A percentile compares a stretch with the other conserved stretches of the same genome.
Evolutionary conservation across 1,139 yeast genomes (phyloP).

Genomic region (Yamadazyma diddensiae): DNA sequence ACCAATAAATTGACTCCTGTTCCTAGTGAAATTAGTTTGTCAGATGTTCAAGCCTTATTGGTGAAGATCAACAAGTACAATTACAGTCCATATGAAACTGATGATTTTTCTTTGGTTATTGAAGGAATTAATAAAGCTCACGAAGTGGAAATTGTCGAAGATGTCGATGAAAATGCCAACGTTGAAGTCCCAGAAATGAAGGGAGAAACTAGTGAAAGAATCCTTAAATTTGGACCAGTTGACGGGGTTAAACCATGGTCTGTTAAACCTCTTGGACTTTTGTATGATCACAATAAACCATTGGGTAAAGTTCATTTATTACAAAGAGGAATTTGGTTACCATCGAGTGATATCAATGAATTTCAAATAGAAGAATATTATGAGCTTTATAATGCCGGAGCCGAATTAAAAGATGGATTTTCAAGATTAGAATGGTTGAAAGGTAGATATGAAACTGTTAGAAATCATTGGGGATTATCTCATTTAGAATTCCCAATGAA

Average conservation of each 20-base stretch:
- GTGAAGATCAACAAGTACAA: conserved; percentile 56
- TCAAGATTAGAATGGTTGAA: conserved; percentile 75
- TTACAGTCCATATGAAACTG: conserved; percentile 61
- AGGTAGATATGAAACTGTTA: conserved; percentile 41
- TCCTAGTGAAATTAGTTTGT: conserved; percentile 62
- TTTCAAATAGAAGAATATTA: conserved; percentile 76
- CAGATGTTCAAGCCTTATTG: conserved; percentile 60
- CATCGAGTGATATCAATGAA: conserved; percentile 38
- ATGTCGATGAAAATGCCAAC: conserved; percentile 13
- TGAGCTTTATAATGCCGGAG: conserved; percentile 75
- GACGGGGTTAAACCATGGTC: conserved; percentile 44
- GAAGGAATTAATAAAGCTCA: conserved; percentile 48
- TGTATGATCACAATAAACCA: conserved; percentile 69
- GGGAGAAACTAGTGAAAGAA: conserved; percentile 34
- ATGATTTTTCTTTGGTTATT: conserved; percentile 47
- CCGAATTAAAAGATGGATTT: conserved; percentile 64
- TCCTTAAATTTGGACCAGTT: conserved; percentile 58
- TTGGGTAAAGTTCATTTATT: conserved; percentile 57
- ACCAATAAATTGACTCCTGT: conserved; percentile 52
- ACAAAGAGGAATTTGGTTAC: conserved; percentile 74
- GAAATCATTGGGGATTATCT: conserved; percentile 48
- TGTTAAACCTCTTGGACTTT: conserved; percentile 47
- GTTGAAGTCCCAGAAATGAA: conserved; percentile 24
- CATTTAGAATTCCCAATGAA: conserved; percentile 56
- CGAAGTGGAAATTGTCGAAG: conserved; percentile 36